phyloP scores from a whole-genome alignment of 768 basidiomycete species.

The Mycena capillaripes region DNA sequence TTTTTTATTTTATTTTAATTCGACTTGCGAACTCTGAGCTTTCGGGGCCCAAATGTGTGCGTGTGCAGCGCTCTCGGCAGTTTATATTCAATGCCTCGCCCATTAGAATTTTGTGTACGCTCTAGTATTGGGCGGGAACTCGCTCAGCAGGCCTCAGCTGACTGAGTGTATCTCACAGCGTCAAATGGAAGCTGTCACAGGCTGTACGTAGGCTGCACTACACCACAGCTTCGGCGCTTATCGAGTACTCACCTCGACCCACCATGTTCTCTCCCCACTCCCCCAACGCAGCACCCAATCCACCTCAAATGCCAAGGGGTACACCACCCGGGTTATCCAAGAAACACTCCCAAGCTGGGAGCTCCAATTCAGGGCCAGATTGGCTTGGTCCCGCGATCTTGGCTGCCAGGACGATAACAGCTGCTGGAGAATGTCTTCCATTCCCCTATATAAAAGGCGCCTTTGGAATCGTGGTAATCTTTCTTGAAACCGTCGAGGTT shows the following conservation, averaged over 20 bases:
- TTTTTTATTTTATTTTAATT: too few relatives aligned
- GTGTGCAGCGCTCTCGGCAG: too few relatives aligned
- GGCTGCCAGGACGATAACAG: slow-evolving; percentile 8
- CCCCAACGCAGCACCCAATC: slow-evolving; percentile 4
- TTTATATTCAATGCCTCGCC: too few relatives aligned
- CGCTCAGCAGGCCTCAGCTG: too few relatives aligned
- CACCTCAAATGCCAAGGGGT: slow-evolving; percentile 7
- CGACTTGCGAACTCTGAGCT: too few relatives aligned
- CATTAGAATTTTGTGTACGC: too few relatives aligned
- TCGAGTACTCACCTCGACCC: slow-evolving; percentile 8
- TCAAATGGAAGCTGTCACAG: slow-evolving; percentile 5
- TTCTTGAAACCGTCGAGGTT: slow-evolving; percentile 16
- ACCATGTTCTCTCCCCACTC: not conserved
- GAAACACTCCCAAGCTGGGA: slow-evolving; percentile 10
- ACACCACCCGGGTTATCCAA: slow-evolving; percentile 6
- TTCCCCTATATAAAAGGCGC: slow-evolving; percentile 15
- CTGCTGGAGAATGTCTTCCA: slow-evolving; percentile 14
- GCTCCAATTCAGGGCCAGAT: not conserved
- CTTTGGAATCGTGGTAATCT: slow-evolving; percentile 7
- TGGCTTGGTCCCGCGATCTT: slow-evolving; percentile 4
- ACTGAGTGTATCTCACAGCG: slow-evolving; percentile 2
- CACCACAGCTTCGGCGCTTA: slow-evolving; percentile 3
- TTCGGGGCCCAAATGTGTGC: too few relatives aligned
- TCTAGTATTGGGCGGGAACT: too few relatives aligned
- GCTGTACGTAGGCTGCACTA: slow-evolving; percentile 3